Conservation (phyloP, 2,329 filamentous ascomycete species). For the Geosmithia morbida region DNA sequence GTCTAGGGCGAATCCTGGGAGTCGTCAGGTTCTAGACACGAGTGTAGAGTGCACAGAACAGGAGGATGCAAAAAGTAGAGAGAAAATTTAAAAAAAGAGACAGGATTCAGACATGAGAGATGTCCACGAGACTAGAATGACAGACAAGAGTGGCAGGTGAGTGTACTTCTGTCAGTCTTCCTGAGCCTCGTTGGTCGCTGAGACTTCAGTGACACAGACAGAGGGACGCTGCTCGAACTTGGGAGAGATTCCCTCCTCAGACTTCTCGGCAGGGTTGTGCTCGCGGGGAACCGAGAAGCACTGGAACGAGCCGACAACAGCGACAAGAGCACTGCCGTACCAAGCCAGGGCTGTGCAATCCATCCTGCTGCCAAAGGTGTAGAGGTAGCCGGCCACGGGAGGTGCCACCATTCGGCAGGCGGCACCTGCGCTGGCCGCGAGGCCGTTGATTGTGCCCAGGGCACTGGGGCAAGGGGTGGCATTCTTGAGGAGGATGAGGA, state of each 20-base stretch:
- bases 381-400: conserved; percentile 48
- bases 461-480: conserved; percentile 41
- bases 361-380: conserved; percentile 41
- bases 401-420: conserved; percentile 55
- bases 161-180: neutral
- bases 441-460: conserved; percentile 50
- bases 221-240: conserved; percentile 5
- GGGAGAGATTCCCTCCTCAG: conserved; percentile 11
- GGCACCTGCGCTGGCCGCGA: conserved; percentile 50
- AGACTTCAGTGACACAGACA: conserved; percentile 14
- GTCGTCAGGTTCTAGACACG: neutral
- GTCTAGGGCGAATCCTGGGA: neutral
- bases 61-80: neutral
- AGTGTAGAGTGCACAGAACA: neutral
- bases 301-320: conserved; percentile 41
- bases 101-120: neutral
- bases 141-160: neutral
- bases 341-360: conserved; percentile 48
- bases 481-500: conserved; percentile 55
- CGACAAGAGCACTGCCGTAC: conserved; percentile 45
- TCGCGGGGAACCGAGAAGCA: conserved; percentile 37
- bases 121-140: neutral
- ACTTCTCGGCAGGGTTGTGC: conserved; percentile 10
- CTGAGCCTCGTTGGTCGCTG: conserved; percentile 11
- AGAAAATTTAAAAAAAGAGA: neutral